These are phyloP conservation scores for Didymella keratinophila DNA, from an alignment of 2,329 filamentous ascomycete genomes.

Conservation along the genomic window DNA sequence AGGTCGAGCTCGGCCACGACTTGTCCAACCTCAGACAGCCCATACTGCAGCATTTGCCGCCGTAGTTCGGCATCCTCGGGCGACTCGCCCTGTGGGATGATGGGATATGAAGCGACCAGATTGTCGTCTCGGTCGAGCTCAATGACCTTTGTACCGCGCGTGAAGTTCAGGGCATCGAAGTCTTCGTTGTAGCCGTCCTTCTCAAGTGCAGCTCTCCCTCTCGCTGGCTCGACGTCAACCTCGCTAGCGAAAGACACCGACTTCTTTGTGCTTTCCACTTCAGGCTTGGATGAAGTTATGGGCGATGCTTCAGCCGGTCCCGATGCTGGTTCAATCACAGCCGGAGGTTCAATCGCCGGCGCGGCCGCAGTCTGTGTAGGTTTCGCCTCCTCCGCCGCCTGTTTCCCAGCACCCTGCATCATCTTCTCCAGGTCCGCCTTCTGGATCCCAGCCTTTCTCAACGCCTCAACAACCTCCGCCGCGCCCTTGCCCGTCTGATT, in stretches of 20 bases:
- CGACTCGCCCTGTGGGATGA: slow-evolving; percentile 77
- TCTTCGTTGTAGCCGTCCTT: slow-evolving; percentile 38
- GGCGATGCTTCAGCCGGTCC: neutral
- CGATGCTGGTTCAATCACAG: neutral
- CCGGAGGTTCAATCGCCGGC: neutral
- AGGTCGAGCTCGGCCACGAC: slow-evolving; percentile 92
- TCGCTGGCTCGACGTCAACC: slow-evolving; percentile 53
- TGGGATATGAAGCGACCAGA: slow-evolving; percentile 53
- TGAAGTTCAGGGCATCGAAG: slow-evolving; percentile 41
- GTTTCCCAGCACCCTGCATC: slow-evolving; percentile 15
- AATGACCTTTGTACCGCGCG: slow-evolving; percentile 49
- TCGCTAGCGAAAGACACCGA: slow-evolving; percentile 70
- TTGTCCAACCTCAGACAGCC: slow-evolving; percentile 84
- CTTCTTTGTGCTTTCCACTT: slow-evolving; percentile 55
- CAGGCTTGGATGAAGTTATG: neutral
- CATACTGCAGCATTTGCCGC: slow-evolving; percentile 89
- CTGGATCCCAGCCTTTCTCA: slow-evolving; percentile 77
- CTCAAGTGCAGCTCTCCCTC: slow-evolving; percentile 21
- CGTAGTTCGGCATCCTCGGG: slow-evolving; percentile 81
- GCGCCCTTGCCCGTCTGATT: slow-evolving; percentile 70
- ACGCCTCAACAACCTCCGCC: slow-evolving; percentile 71
- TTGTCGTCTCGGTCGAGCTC: slow-evolving; percentile 56
- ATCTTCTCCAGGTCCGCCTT: slow-evolving; percentile 39
- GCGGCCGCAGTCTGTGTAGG: neutral
- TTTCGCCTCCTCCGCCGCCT: neutral